Evolutionary conservation across 2,329 filamentous ascomycete genomes (phyloP).

Genomic region (Taxawa tesnikishii): DNA sequence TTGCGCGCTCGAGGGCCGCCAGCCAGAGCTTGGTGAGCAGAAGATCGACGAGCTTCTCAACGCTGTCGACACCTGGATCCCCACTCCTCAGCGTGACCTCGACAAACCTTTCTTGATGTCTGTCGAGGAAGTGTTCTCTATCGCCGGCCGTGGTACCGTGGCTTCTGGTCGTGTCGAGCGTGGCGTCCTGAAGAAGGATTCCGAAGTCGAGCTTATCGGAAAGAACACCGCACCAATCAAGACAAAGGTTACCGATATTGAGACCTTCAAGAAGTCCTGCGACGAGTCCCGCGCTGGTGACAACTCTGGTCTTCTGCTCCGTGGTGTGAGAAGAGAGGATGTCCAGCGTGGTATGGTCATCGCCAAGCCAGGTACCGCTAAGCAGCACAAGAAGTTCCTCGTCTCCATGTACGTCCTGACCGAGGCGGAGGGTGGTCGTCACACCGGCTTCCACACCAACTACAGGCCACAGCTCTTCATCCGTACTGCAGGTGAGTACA

Average conservation of each 20-base stretch:
- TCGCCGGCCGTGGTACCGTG: slow-evolving; percentile 81
- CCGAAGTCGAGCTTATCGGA: slow-evolving; percentile 88
- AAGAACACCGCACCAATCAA: slow-evolving; percentile 74
- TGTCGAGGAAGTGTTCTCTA: slow-evolving; percentile 57
- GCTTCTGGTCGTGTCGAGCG: slow-evolving; percentile 96
- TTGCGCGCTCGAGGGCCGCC: slow-evolving; percentile 78
- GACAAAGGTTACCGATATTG: slow-evolving; percentile 99
- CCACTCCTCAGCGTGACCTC: slow-evolving; percentile 81
- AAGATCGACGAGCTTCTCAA: slow-evolving; percentile 88
- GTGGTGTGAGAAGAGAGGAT: slow-evolving; percentile 93
- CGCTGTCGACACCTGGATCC: slow-evolving; percentile 92
- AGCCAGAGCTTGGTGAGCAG: slow-evolving; percentile 70
- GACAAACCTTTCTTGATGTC: slow-evolving; percentile 99
- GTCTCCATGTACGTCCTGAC: slow-evolving; percentile 92
- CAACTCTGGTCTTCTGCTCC: slow-evolving; percentile 93
- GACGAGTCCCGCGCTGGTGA: slow-evolving; percentile 93
- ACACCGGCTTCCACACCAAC: slow-evolving; percentile 90
- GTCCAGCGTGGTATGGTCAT: slow-evolving; percentile 91
- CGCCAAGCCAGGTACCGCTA: slow-evolving; percentile 68
- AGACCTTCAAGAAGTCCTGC: slow-evolving; percentile 99
- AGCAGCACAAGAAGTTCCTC: slow-evolving; percentile 84
- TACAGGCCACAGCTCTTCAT: slow-evolving; percentile 96
- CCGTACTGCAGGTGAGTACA: slow-evolving; percentile 71
- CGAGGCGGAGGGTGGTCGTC: slow-evolving; percentile 96
- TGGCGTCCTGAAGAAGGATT: slow-evolving; percentile 83